phyloP scores from a whole-genome alignment of 1,139 yeast genomes.

The Pichia inconspicua region DNA sequence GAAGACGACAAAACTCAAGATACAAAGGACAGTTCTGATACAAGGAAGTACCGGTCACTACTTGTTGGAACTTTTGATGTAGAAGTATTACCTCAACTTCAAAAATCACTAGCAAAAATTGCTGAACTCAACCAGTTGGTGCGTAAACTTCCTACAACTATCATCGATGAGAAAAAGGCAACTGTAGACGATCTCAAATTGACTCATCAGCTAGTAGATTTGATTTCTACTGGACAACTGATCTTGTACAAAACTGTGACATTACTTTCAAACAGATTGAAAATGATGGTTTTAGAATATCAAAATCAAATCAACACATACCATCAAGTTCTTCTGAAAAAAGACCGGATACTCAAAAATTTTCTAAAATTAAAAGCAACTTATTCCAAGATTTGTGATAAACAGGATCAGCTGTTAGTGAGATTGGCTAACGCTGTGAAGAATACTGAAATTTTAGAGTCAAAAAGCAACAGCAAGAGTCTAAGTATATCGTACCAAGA shows the following conservation, averaged over 20 bases:
- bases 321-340: slow-evolving; percentile 10
- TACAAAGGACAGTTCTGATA: neutral
- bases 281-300: slow-evolving; percentile 18
- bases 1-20: neutral
- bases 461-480: slow-evolving; percentile 8
- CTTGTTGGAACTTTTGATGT: slow-evolving; percentile 5
- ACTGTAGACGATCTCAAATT: slow-evolving; percentile 13
- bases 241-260: slow-evolving; percentile 17
- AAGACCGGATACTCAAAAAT: slow-evolving; percentile 7
- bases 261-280: slow-evolving; percentile 14
- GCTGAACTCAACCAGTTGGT: slow-evolving; percentile 13
- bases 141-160: slow-evolving; percentile 5
- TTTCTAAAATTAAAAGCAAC: slow-evolving; percentile 9
- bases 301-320: slow-evolving; percentile 21
- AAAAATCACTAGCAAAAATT: slow-evolving; percentile 8
- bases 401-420: slow-evolving; percentile 15
- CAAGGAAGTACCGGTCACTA: slow-evolving; percentile 1
- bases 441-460: slow-evolving; percentile 10
- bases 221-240: slow-evolving; percentile 14
- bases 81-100: slow-evolving; percentile 10
- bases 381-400: slow-evolving; percentile 10
- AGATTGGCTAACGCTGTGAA: slow-evolving; percentile 12
- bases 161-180: slow-evolving; percentile 11
- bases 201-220: slow-evolving; percentile 15
- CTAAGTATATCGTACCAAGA: slow-evolving; percentile 22